A percentile compares a stretch with the other conserved stretches of the same genome.
These are phyloP conservation scores for Aspergillus olivimuriae DNA, from an alignment of 495 filamentous ascomycete species.

Conservation along the genomic window DNA sequence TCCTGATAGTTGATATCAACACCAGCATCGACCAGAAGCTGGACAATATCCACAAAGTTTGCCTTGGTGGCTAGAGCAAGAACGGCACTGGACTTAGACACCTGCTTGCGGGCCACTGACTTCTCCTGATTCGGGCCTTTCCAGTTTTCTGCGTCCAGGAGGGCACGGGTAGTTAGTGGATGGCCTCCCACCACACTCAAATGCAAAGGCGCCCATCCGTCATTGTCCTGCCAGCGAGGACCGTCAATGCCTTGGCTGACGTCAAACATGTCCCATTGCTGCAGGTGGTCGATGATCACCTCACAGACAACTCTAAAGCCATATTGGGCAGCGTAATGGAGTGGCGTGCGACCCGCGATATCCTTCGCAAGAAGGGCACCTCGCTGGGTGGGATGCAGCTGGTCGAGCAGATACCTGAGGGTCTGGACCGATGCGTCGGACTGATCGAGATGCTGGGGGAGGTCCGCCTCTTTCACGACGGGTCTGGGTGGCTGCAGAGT, in stretches of 20 bases:
- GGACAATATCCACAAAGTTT: constrained; percentile 75
- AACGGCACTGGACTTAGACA: constrained; percentile 83
- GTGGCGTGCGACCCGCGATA: constrained; percentile 73
- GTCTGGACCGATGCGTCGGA: constrained; percentile 71
- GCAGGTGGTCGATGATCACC: constrained; percentile 81
- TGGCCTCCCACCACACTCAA: constrained; percentile 90
- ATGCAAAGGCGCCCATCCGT: constrained; percentile 87
- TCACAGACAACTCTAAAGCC: constrained; percentile 84
- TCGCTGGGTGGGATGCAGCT: constrained; percentile 62
- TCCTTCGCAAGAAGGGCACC: constrained; percentile 63
- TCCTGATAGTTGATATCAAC: constrained; percentile 94
- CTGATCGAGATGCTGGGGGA: constrained; percentile 53
- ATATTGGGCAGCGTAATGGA: constrained; percentile 95
- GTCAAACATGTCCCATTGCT: constrained; percentile 81
- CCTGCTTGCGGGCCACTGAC: constrained; percentile 56
- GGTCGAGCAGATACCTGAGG: constrained; percentile 65
- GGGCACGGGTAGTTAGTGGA: constrained; percentile 69
- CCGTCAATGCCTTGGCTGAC: constrained; percentile 80
- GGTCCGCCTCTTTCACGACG: constrained; percentile 48
- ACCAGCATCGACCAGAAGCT: constrained; percentile 80
- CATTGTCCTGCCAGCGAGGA: constrained; percentile 79
- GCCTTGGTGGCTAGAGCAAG: constrained; percentile 80
- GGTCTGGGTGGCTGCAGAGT: constrained; percentile 53
- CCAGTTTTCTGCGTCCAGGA: constrained; percentile 77
- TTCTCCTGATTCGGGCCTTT: constrained; percentile 50